phyloP scores from a whole-genome alignment of 2,329 filamentous ascomycete species.

The Penicillium fuscoglaucum region DNA sequence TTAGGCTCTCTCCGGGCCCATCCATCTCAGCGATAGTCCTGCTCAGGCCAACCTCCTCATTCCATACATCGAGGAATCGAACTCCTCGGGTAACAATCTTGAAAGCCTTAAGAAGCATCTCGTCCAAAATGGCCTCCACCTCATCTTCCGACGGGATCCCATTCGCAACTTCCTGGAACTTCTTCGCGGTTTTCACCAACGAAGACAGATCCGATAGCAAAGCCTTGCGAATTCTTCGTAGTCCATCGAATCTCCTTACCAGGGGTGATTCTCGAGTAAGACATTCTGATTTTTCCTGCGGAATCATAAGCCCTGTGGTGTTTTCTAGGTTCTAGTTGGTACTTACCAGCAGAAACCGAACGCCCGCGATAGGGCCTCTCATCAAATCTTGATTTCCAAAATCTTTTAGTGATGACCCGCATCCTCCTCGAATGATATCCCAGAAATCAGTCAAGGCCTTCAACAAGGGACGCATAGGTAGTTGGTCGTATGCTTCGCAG shows the following conservation, averaged over 20 bases:
- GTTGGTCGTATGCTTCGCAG: slow-evolving; percentile 90
- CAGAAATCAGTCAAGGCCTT: slow-evolving; percentile 88
- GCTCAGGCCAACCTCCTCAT: slow-evolving; percentile 55
- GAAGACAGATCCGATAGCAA: slow-evolving; percentile 85
- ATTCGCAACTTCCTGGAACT: slow-evolving; percentile 71
- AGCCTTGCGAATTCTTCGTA: slow-evolving; percentile 81
- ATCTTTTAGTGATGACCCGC: slow-evolving; percentile 71
- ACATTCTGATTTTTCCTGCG: slow-evolving; percentile 82
- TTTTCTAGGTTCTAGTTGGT: background rate
- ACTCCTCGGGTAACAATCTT: slow-evolving; percentile 91
- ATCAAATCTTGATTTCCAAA: slow-evolving; percentile 93
- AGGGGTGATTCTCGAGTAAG: slow-evolving; percentile 76
- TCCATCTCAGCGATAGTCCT: slow-evolving; percentile 44
- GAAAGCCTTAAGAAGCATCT: slow-evolving; percentile 91
- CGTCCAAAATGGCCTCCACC: slow-evolving; percentile 68
- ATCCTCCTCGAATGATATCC: slow-evolving; percentile 80
- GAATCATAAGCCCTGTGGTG: slow-evolving; percentile 22
- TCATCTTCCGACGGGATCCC: slow-evolving; percentile 44
- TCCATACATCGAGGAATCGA: slow-evolving; percentile 82
- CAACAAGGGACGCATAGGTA: slow-evolving; percentile 79
- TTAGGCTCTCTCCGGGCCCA: slow-evolving; percentile 18
- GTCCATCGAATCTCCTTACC: slow-evolving; percentile 71
- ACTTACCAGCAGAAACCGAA: slow-evolving; percentile 83
- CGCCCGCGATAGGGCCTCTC: slow-evolving; percentile 88
- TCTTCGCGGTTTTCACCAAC: slow-evolving; percentile 85